These are phyloP conservation scores for Saxophila tyrrhenica DNA, from an alignment of 495 filamentous ascomycete genomes.

Conservation along the genomic window DNA sequence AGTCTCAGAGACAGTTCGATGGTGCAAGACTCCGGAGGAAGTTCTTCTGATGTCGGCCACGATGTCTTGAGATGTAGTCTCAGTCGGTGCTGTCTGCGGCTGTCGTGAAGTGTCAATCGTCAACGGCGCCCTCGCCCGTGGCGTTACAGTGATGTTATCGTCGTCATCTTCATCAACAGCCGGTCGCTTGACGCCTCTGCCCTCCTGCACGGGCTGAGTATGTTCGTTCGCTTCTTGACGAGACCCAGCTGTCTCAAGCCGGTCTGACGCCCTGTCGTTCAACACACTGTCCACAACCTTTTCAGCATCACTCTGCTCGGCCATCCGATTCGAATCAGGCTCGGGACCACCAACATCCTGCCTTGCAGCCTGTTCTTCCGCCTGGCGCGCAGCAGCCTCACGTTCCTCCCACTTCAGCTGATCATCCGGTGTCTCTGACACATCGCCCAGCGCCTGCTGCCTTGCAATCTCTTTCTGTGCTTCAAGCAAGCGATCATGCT, in stretches of 20 bases:
- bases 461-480: slow-evolving; percentile 30
- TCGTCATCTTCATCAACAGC: slow-evolving; percentile 4
- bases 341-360: slow-evolving; percentile 18
- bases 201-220: not conserved
- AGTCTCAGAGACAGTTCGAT: slow-evolving; percentile 65
- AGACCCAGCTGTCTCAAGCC: not conserved
- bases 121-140: slow-evolving; percentile 1
- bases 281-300: slow-evolving; percentile 8
- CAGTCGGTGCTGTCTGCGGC: not conserved
- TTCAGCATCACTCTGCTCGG: slow-evolving; percentile 6
- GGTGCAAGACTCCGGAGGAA: slow-evolving; percentile 54
- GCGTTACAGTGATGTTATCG: slow-evolving; percentile 18
- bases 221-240: not conserved
- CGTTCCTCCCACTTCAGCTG: slow-evolving; percentile 29
- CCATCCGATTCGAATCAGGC: not conserved
- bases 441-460: slow-evolving; percentile 24
- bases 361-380: slow-evolving; percentile 23
- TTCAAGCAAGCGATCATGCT: slow-evolving; percentile 29
- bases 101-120: slow-evolving; percentile 1
- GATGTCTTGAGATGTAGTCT: slow-evolving; percentile 16
- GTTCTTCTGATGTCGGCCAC: slow-evolving; percentile 42
- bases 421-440: slow-evolving; percentile 27
- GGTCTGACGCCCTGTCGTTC: not conserved
- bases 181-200: not conserved
- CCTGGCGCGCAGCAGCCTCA: slow-evolving; percentile 14